Evolutionary conservation across 176 grass and related monocot species (phyloP).

Genomic region (Olyra latifolia): DNA sequence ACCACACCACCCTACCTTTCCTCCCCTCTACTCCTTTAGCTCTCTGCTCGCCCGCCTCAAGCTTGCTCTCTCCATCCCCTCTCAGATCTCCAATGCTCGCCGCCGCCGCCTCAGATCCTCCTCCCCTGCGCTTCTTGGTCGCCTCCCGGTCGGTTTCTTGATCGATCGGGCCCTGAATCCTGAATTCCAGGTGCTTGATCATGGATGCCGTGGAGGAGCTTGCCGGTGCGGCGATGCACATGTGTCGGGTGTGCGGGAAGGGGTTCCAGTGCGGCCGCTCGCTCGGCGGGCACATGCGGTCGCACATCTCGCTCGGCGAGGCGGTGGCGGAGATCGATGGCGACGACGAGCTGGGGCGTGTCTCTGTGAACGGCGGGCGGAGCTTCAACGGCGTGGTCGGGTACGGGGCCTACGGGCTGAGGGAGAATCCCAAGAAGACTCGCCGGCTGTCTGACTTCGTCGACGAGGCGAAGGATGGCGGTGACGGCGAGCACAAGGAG

Average conservation of each 20-base stretch:
- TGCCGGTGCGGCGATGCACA: constrained; percentile 27
- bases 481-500: constrained; percentile 11
- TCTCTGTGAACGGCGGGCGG: background rate
- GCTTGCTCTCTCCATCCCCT: background rate
- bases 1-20: constrained; percentile 49
- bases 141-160: constrained; percentile 1
- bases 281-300: constrained; percentile 71
- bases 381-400: constrained; percentile 20
- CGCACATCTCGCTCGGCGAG: constrained; percentile 50
- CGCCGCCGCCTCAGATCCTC: constrained; percentile 28
- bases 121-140: background rate
- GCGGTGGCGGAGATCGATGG: background rate
- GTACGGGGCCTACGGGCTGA: constrained; percentile 40
- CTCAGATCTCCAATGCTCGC: constrained; percentile 41
- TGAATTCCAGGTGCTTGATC: background rate
- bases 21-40: constrained; percentile 52
- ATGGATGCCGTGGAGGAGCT: constrained; percentile 39
- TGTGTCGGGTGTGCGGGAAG: constrained; percentile 65
- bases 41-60: constrained; percentile 29
- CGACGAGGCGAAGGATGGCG: background rate
- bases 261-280: constrained; percentile 59
- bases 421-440: constrained; percentile 85
- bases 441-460: constrained; percentile 51
- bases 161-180: background rate
- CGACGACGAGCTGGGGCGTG: constrained; percentile 10